Base-by-base conservation (phyloP, 768 basidiomycete species). In the Boletellus emodensis region DNA sequence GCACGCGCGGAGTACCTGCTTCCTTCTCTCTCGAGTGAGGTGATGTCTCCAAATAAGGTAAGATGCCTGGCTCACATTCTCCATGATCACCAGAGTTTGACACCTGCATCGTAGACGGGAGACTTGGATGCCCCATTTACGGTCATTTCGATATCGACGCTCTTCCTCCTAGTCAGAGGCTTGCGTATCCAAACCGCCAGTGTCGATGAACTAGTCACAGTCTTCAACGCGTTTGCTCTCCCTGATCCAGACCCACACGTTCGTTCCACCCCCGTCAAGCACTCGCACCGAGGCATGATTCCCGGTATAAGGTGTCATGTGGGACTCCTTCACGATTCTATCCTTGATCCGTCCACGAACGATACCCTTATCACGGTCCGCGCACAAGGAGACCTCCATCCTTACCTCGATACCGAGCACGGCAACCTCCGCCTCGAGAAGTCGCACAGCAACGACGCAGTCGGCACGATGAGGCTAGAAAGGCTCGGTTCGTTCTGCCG, bases 141-240 rank as follows among this genome's bases (percentile, higher is more conserved):
- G 24, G 40, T 35, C 9, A 30, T 62, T n/a, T 63, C 61, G 6
- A 63, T 55, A 9, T 63, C 59, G 17, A 61, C 61, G 4, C 61
- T 63, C 44, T 15, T 62, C 15, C 17, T 63, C 3, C 11, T 64
- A 8, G 44, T 53, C 4, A 11, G 32, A 30, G 56, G 61, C 0
- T 48, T 46, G 28, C 49, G 32, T 32, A 37, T 32, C 13, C n/a
- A 3, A n/a, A 6, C 24, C 2, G 3, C 18, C 5, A 51, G 55
- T 10, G 8, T 11, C 30, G 11, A 30, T 11, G 30, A 30, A 15
- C 57, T 53, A 55, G 10, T 5, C 22, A 54, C 61, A 7, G 32
- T 43, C 33, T 17, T 62, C 22, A 44, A 52, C 15, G 61, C 61
- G 0, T 63, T 54, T 9, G 1, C 46, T 14, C 36, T 61, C 13